phyloP scores from a whole-genome alignment of 495 filamentous ascomycete genomes.

The Penicillium canariense region DNA sequence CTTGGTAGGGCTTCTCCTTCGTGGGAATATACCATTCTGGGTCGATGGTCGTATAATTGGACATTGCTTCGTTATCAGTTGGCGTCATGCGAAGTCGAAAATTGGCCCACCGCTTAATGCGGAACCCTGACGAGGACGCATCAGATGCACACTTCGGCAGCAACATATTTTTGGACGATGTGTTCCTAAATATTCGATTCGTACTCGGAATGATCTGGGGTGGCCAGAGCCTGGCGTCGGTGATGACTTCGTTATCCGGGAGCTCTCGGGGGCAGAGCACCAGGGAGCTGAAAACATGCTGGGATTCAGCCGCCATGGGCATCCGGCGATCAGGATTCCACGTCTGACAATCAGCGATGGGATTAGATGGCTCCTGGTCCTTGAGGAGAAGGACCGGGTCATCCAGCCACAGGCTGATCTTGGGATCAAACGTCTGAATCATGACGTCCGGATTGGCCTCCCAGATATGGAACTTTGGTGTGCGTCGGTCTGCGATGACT shows the following conservation, averaged over 20 bases:
- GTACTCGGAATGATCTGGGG: conserved; percentile 63
- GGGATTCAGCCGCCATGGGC: conserved; percentile 48
- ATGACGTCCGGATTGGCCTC: conserved; percentile 63
- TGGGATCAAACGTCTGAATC: conserved; percentile 71
- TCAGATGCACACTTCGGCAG: conserved; percentile 44
- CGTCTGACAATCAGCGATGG: conserved; percentile 24
- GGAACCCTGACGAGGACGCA: conserved; percentile 63
- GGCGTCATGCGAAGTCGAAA: conserved; percentile 39
- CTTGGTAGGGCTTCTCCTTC: conserved; percentile 73
- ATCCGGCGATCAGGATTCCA: conserved; percentile 46
- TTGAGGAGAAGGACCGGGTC: conserved; percentile 65
- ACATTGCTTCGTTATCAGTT: conserved; percentile 58
- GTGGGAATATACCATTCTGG: conserved; percentile 73
- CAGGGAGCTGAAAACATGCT: conserved; percentile 48
- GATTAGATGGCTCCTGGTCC: conserved; percentile 23
- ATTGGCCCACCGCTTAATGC: conserved; percentile 71
- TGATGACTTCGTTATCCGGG: conserved; percentile 33
- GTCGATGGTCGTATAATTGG: conserved; percentile 75
- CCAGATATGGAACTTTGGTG: conserved; percentile 57
- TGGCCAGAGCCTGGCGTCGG: conserved; percentile 62
- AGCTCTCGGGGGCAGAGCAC: conserved; percentile 42
- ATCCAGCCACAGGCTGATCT: conserved; percentile 65
- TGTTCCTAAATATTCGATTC: conserved; percentile 28
- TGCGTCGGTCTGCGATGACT: conserved; percentile 61
- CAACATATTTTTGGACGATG: conserved; percentile 31